Evolutionary conservation across 768 basidiomycete genomes (phyloP).

Genomic region (Phaeotremella skinneri): DNA sequence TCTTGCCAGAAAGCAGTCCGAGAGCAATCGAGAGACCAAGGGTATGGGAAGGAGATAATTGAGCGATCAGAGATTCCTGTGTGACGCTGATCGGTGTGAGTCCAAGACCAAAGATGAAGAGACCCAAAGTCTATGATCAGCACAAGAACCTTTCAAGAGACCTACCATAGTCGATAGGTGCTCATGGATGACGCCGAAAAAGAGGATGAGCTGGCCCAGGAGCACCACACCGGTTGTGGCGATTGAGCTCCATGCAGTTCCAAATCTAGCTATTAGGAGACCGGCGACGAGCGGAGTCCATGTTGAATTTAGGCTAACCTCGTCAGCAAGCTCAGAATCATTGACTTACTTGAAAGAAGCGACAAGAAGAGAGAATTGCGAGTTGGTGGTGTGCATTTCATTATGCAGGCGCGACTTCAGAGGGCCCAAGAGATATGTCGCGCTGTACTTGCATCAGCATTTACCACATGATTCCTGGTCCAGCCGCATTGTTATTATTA

Average conservation of each 20-base stretch:
- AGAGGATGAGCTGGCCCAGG: conserved; percentile 67
- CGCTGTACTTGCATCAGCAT: conserved; percentile 38
- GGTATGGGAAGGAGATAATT: conserved; percentile 22
- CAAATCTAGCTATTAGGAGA: conserved; percentile 50
- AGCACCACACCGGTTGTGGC: conserved; percentile 70
- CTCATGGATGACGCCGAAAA: conserved; percentile 21
- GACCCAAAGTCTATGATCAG: conserved; percentile 71
- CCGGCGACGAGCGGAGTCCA: conserved; percentile 79
- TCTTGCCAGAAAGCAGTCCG: conserved; percentile 79
- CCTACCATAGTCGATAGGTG: conserved; percentile 25
- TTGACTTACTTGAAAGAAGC: conserved; percentile 60
- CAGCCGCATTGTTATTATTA: no score
- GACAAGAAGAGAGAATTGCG: conserved; percentile 73
- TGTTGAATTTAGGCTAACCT: conserved; percentile 64
- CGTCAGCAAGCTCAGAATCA: not conserved
- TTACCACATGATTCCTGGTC: no score
- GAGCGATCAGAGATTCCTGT: conserved; percentile 56
- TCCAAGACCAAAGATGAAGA: conserved; percentile 77
- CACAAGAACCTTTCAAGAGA: conserved; percentile 62
- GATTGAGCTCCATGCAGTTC: conserved; percentile 56
- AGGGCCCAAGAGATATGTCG: conserved; percentile 71
- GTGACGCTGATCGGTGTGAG: conserved; percentile 76
- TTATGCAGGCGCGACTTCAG: conserved; percentile 57
- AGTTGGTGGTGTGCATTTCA: conserved; percentile 69
- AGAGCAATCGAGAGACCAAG: conserved; percentile 59